Evolutionary conservation across 768 basidiomycete species (phyloP).

Genomic region (Leccinum imitatum): DNA sequence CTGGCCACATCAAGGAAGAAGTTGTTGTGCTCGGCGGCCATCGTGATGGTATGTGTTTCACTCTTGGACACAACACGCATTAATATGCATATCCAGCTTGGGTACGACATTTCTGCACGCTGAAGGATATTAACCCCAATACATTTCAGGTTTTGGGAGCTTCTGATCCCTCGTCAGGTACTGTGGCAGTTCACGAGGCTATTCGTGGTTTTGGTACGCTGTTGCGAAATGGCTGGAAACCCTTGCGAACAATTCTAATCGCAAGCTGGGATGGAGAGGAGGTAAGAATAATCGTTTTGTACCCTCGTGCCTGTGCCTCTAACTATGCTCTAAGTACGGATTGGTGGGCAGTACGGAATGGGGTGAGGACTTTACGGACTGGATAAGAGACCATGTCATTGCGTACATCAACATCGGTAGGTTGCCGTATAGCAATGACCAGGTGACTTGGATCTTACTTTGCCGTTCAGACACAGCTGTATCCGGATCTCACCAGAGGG

Average conservation of each 20-base stretch:
- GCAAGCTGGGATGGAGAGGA: constrained; percentile 83
- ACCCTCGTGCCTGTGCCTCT: not conserved
- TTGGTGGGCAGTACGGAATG: constrained; percentile 90
- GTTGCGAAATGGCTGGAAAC: constrained; percentile 60
- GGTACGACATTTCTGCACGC: constrained; percentile 13
- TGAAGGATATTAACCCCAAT: not conserved
- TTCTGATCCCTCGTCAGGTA: constrained; percentile 56
- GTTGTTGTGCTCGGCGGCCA: constrained; percentile 87
- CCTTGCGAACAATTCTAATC: constrained; percentile 68
- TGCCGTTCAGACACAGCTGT: constrained; percentile 49
- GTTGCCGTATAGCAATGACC: constrained; percentile 35
- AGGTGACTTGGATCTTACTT: constrained; percentile 27
- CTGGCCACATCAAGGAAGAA: constrained; percentile 82
- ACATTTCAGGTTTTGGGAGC: constrained; percentile 47
- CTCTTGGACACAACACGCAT: not conserved
- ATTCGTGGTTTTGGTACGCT: constrained; percentile 55
- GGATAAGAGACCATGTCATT: constrained; percentile 79
- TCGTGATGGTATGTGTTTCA: constrained; percentile 66
- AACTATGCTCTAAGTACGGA: constrained; percentile 46
- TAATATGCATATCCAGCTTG: constrained; percentile 22
- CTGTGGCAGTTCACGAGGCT: constrained; percentile 53
- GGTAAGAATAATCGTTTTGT: constrained; percentile 31
- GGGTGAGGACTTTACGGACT: constrained; percentile 87
- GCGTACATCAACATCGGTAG: constrained; percentile 83
- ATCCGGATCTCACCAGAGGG: constrained; percentile 46